These are phyloP conservation scores for Scopulariopsis brevicaulis DNA, from an alignment of 2,329 filamentous ascomycete species.

Conservation along the genomic window DNA sequence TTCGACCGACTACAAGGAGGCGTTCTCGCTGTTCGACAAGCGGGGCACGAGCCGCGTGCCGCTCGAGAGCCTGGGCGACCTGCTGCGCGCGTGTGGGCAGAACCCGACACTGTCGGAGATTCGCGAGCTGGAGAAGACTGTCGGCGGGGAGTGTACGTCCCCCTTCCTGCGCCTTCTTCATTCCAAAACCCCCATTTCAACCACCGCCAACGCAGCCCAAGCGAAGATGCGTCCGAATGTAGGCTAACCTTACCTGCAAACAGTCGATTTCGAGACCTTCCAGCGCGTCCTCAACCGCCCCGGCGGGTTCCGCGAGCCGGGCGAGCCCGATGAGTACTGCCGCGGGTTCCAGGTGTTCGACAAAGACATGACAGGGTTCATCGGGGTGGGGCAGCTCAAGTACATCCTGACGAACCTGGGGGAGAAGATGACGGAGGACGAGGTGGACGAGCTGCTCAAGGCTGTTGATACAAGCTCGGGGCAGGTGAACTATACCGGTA, in stretches of 20 bases:
- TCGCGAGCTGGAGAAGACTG: slow-evolving; percentile 76
- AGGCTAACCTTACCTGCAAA: neutral
- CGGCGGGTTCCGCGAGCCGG: slow-evolving; percentile 94
- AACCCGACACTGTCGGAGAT: slow-evolving; percentile 96
- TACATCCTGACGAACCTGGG: slow-evolving; percentile 97
- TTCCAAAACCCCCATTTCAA: neutral
- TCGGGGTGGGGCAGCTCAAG: slow-evolving; percentile 93
- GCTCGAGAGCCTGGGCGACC: slow-evolving; percentile 77
- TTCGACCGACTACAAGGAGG: slow-evolving; percentile 99
- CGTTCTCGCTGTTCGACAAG: slow-evolving; percentile 99
- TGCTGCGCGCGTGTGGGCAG: slow-evolving; percentile 92
- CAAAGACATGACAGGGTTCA: slow-evolving; percentile 97
- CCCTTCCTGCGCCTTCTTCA: neutral
- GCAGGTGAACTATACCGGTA: slow-evolving; percentile 96
- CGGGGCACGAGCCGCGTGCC: slow-evolving; percentile 89
- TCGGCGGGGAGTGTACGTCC: slow-evolving; percentile 81
- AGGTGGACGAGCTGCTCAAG: slow-evolving; percentile 98
- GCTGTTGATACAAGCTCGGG: slow-evolving; percentile 91
- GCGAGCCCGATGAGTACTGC: slow-evolving; percentile 96
- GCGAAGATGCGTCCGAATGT: neutral
- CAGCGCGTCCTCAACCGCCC: slow-evolving; percentile 93
- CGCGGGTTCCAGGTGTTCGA: slow-evolving; percentile 98
- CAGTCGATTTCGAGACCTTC: slow-evolving; percentile 94
- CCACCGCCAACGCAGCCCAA: neutral
- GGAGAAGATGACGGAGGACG: slow-evolving; percentile 98